These are phyloP conservation scores for Eucalyptus marginata DNA, from an alignment of 345 rosid species.

Conservation along the genomic window DNA sequence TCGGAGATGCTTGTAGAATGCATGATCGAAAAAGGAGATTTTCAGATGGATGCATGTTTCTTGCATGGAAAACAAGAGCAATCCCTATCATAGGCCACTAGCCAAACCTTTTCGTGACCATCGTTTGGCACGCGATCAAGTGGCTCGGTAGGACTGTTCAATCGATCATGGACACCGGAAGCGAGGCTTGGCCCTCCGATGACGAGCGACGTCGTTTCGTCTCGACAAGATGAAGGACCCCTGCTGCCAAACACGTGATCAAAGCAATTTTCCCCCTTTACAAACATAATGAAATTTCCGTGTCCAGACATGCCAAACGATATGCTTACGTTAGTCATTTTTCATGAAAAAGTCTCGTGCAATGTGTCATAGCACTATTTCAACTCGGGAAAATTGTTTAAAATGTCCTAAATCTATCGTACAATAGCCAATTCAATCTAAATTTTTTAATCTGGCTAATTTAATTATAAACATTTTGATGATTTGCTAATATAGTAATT, in stretches of 20 bases:
- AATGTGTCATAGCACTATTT: not conserved
- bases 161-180: not conserved
- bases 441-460: fast-evolving
- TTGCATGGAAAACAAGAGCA: not conserved
- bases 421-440: fast-evolving
- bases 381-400: not conserved
- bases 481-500: not conserved
- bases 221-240: not conserved
- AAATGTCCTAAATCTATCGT: not conserved
- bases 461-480: not conserved
- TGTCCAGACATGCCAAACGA: not conserved
- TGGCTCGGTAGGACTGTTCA: not conserved
- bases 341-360: not conserved
- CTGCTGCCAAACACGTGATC: not conserved
- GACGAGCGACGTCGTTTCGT: not conserved
- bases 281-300: not conserved
- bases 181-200: not conserved
- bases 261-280: not conserved
- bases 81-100: not conserved
- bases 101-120: not conserved
- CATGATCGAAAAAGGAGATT: not conserved
- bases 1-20: not conserved
- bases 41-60: not conserved
- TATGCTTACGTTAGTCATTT: not conserved
- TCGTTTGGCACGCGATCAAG: not conserved